These are phyloP conservation scores for Asterella californica DNA, from an alignment of 225 moss, liverwort and hornwort genomes.

Conservation along the genomic window DNA sequence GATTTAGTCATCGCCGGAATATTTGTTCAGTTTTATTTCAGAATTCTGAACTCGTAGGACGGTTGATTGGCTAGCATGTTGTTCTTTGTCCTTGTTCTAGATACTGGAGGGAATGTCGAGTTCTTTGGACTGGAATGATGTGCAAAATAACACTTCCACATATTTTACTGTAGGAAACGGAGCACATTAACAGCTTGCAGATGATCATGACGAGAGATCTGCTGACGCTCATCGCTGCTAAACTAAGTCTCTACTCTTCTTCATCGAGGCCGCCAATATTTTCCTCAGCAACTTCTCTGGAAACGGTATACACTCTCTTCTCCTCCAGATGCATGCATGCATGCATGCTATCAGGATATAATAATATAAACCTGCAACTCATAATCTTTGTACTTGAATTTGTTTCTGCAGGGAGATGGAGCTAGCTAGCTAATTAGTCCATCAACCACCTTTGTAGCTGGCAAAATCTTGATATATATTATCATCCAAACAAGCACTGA, in stretches of 20 bases:
- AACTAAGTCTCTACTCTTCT: constrained; percentile 42
- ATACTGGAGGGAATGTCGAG: neutral
- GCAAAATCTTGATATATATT: too few relatives aligned
- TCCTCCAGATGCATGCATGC: too few relatives aligned
- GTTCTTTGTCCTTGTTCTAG: neutral
- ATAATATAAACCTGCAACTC: neutral
- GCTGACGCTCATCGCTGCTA: constrained; percentile 49
- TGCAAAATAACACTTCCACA: neutral
- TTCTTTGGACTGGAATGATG: neutral
- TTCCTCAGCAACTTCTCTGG: constrained; percentile 43
- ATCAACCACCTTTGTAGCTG: too few relatives aligned
- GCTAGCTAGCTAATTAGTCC: neutral
- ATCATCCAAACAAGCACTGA: too few relatives aligned
- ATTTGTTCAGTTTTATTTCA: neutral
- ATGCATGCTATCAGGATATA: neutral
- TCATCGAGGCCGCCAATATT: constrained; percentile 40
- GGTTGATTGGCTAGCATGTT: neutral
- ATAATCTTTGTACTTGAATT: neutral
- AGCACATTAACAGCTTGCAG: constrained; percentile 45
- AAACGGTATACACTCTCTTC: constrained; percentile 31
- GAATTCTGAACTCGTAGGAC: neutral
- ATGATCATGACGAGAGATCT: constrained; percentile 75
- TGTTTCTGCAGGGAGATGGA: neutral
- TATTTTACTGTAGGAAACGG: constrained; percentile 32
- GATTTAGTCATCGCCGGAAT: neutral